These are phyloP conservation scores for Lentinula lateritia DNA, from an alignment of 768 basidiomycete species.

Conservation along the genomic window DNA sequence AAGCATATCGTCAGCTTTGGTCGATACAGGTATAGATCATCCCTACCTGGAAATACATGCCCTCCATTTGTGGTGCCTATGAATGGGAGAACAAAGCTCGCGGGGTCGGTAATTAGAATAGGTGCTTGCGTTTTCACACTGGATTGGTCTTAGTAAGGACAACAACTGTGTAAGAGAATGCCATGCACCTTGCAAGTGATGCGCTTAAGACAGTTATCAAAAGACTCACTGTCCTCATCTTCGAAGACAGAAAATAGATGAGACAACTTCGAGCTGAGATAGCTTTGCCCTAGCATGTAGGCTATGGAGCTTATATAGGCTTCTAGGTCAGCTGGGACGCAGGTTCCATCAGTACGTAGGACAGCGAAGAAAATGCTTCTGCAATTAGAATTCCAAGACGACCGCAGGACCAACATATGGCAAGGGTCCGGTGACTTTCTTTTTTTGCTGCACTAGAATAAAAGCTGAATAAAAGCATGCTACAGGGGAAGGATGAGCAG, in stretches of 20 bases:
- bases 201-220: neutral
- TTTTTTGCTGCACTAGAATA: too few species aligned
- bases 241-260: neutral
- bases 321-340: neutral
- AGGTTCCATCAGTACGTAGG: neutral
- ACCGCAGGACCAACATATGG: too few species aligned
- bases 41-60: slow-evolving; percentile 58
- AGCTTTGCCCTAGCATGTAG: neutral
- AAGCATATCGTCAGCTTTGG: neutral
- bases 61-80: slow-evolving; percentile 66
- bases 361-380: too few species aligned
- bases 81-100: slow-evolving; percentile 52
- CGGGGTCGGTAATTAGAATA: slow-evolving; percentile 24
- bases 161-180: neutral
- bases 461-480: too few species aligned
- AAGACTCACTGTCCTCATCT: neutral
- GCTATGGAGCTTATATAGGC: too few species aligned
- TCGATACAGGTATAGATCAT: neutral
- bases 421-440: too few species aligned
- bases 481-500: too few species aligned
- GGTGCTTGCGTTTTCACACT: neutral
- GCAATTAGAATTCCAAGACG: too few species aligned
- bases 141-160: neutral
- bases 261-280: neutral
- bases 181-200: neutral